Evolutionary conservation across 2,329 filamentous ascomycete genomes (phyloP).

Genomic region (Domatiomyces globalis): DNA sequence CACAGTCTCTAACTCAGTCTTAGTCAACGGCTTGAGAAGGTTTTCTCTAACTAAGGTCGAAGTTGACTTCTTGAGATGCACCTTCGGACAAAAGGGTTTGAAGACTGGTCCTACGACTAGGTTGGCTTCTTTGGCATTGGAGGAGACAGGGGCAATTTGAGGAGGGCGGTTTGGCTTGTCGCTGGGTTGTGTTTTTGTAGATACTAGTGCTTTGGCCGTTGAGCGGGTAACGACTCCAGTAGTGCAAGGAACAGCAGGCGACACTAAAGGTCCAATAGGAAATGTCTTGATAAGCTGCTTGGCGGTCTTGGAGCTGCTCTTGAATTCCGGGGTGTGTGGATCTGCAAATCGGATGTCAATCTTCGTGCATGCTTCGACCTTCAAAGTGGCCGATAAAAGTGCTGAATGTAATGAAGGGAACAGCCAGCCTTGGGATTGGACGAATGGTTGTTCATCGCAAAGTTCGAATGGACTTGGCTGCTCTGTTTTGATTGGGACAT

Average conservation of each 20-base stretch:
- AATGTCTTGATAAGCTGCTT: background rate
- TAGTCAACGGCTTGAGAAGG: conserved; percentile 1
- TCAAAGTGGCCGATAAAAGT: background rate
- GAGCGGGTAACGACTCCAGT: background rate
- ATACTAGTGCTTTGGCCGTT: background rate
- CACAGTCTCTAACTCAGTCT: background rate
- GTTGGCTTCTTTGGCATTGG: background rate
- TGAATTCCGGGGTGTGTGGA: background rate
- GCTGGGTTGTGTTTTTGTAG: background rate
- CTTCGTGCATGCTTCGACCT: background rate
- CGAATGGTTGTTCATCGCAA: background rate
- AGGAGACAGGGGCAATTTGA: background rate
- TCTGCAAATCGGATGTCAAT: background rate
- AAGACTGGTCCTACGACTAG: background rate
- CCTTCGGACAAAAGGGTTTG: background rate
- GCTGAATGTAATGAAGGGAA: background rate
- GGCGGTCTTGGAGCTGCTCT: background rate
- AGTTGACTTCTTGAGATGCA: background rate
- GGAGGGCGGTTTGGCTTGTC: background rate
- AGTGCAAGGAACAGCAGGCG: no score
- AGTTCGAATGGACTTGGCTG: background rate
- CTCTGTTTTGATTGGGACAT: background rate
- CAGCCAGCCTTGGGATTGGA: background rate
- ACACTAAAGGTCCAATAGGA: background rate
- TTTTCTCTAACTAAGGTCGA: conserved; percentile 2